A percentile compares a stretch with the other conserved stretches of the same genome.
Conservation (phyloP, 2,329 filamentous ascomycete species). For the Teratosphaeria viscida region DNA sequence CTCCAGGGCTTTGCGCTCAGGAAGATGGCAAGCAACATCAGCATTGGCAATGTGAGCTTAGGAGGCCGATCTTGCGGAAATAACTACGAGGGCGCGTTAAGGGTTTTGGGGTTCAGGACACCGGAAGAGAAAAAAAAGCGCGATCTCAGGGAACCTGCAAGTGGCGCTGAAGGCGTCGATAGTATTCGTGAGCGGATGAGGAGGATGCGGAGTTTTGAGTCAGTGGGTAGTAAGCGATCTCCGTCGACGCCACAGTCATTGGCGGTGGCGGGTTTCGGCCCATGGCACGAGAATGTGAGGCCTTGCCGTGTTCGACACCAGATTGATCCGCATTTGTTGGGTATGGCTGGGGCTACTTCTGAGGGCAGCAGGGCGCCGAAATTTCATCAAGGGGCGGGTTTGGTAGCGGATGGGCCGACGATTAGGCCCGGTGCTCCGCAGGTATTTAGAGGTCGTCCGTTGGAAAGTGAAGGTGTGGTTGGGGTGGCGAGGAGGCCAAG, state of each 20-base stretch:
- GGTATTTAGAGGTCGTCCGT: neutral
- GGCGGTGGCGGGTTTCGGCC: neutral
- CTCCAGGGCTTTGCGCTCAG: conserved; percentile 10
- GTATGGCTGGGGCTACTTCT: neutral
- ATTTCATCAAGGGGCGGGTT: neutral
- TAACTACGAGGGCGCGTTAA: conserved; percentile 4
- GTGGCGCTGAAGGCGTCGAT: conserved; percentile 4
- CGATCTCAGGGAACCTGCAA: neutral
- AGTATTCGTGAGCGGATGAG: conserved; percentile 15
- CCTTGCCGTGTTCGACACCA: neutral
- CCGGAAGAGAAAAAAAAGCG: conserved; percentile 7
- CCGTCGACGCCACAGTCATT: neutral
- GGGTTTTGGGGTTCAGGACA: conserved; percentile 16
- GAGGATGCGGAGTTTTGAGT: conserved; percentile 20
- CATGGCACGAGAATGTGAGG: conserved; percentile 3
- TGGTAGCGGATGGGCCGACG: neutral
- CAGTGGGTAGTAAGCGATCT: conserved; percentile 13
- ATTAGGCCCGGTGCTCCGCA: neutral
- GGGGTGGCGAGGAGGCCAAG: neutral
- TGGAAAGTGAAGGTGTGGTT: neutral
- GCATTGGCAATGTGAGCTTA: conserved; percentile 13
- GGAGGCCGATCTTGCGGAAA: conserved; percentile 1
- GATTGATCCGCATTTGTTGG: neutral
- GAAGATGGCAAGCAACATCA: conserved; percentile 17
- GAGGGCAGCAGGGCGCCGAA: neutral